Conservation (phyloP, 345 rosid genomes). For the Linum usitatissimum region DNA sequence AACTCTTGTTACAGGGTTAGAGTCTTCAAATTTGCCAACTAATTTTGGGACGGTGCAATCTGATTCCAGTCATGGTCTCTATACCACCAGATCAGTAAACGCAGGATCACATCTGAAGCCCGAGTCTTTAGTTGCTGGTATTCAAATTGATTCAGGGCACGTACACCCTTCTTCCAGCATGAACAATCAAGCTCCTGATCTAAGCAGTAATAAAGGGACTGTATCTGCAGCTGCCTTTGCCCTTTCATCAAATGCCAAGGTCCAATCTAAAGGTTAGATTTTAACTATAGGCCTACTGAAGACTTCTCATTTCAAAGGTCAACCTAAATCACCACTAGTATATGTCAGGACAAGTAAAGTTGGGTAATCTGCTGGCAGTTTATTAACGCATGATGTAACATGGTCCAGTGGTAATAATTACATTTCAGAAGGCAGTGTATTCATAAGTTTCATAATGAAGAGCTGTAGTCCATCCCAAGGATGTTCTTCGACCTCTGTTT, state of each 20-base stretch:
- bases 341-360: background rate
- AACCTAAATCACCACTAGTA: no score
- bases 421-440: no score
- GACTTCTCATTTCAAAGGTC: background rate
- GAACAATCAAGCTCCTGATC: conserved; percentile 23
- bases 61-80: conserved; percentile 19
- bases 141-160: conserved; percentile 21
- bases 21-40: conserved; percentile 32
- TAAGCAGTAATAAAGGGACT: conserved; percentile 20
- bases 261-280: conserved; percentile 63
- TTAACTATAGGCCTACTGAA: background rate
- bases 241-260: conserved; percentile 35
- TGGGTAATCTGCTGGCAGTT: no score
- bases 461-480: no score
- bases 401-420: no score
- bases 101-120: conserved; percentile 21
- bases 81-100: conserved; percentile 19
- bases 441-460: no score
- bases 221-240: conserved; percentile 17
- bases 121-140: conserved; percentile 19
- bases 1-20: conserved; percentile 27
- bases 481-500: no score
- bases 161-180: conserved; percentile 28
- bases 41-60: conserved; percentile 30
- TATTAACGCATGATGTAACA: no score